Conservation (phyloP, 768 basidiomycete genomes). For the Naganishia vaughanmartiniae region DNA sequence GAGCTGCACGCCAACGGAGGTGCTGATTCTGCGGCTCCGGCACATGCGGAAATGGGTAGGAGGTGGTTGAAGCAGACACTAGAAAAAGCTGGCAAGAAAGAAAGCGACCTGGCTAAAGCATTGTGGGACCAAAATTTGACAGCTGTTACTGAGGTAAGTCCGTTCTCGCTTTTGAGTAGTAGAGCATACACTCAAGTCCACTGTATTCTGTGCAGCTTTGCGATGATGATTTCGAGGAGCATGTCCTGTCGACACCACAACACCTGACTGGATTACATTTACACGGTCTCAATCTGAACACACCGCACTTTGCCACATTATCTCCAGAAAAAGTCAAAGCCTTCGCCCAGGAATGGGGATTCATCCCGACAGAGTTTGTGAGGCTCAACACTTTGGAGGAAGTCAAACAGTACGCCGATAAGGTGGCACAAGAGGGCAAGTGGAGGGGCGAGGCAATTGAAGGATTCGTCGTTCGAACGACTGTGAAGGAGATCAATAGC, state of each 20-base stretch:
- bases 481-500: slow-evolving; percentile 53
- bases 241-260: slow-evolving; percentile 77
- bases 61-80: slow-evolving; percentile 75
- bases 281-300: slow-evolving; percentile 79
- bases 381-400: slow-evolving; percentile 62
- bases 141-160: slow-evolving; percentile 79
- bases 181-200: not conserved
- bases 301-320: slow-evolving; percentile 67
- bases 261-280: slow-evolving; percentile 86
- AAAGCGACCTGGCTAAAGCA: slow-evolving; percentile 67
- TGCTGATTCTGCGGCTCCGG: slow-evolving; percentile 39
- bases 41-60: slow-evolving; percentile 81
- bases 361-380: slow-evolving; percentile 71
- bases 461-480: slow-evolving; percentile 88
- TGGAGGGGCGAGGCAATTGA: slow-evolving; percentile 85
- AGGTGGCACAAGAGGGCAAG: slow-evolving; percentile 64
- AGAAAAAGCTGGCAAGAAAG: slow-evolving; percentile 61
- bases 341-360: slow-evolving; percentile 87
- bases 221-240: slow-evolving; percentile 95
- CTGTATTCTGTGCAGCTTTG: slow-evolving; percentile 68
- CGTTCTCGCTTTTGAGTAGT: not conserved
- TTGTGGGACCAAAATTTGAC: slow-evolving; percentile 85
- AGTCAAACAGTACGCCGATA: slow-evolving; percentile 70
- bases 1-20: slow-evolving; percentile 37
- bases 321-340: slow-evolving; percentile 65